These are phyloP conservation scores for Arxiozyma slooffiae DNA, from an alignment of 1,139 yeast species.

Conservation along the genomic window DNA sequence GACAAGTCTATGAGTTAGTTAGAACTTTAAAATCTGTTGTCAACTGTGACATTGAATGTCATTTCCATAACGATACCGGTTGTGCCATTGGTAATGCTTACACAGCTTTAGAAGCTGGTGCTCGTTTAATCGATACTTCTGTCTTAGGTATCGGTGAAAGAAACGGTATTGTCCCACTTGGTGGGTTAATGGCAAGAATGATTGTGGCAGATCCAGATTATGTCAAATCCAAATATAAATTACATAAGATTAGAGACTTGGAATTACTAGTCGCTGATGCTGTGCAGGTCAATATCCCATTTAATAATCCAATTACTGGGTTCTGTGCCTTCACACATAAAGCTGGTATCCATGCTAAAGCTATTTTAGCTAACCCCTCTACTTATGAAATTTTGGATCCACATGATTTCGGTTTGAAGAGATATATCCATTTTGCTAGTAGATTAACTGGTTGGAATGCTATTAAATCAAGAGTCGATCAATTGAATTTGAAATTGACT, in stretches of 20 bases:
- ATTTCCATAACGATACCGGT: constrained; percentile 98
- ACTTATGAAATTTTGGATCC: constrained; percentile 96
- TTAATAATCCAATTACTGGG: constrained; percentile 97
- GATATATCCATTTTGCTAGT: constrained; percentile 95
- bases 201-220: constrained; percentile 97
- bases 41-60: constrained; percentile 95
- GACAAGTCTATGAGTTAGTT: constrained; percentile 95
- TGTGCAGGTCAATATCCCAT: constrained; percentile 92
- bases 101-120: constrained; percentile 97
- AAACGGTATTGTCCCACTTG: constrained; percentile 95
- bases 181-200: constrained; percentile 98
- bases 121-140: constrained; percentile 86
- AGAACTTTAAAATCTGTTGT: constrained; percentile 89
- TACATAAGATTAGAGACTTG: constrained; percentile 90
- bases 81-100: constrained; percentile 98
- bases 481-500: constrained; percentile 77
- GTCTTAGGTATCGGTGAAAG: constrained; percentile 98
- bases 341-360: constrained; percentile 99
- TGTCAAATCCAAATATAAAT: constrained; percentile 87
- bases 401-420: constrained; percentile 84
- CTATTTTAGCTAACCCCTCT: constrained; percentile 94
- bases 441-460: constrained; percentile 99
- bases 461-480: constrained; percentile 95
- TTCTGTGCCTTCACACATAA: constrained; percentile 99
- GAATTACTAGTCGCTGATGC: constrained; percentile 96